Evolutionary conservation across 2,329 filamentous ascomycete genomes (phyloP).

Genomic region (Arthrobotrys sinensis): DNA sequence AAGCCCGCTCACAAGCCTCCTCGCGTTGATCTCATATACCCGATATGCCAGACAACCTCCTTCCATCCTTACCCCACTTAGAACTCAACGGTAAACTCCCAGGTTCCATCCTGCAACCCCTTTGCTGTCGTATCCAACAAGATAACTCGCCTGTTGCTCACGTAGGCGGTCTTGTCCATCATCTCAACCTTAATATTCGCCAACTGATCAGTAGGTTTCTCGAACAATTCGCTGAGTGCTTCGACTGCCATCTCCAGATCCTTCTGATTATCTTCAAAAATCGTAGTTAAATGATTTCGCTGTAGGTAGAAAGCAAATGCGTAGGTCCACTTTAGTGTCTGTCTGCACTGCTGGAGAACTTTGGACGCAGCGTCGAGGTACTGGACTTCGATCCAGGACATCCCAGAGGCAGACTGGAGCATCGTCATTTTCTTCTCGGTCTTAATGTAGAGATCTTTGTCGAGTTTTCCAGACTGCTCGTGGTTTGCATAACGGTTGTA

Average conservation of each 20-base stretch:
- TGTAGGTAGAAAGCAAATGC: slow-evolving; percentile 98
- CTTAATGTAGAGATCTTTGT: slow-evolving; percentile 95
- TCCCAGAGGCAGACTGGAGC: slow-evolving; percentile 90
- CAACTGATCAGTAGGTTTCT: slow-evolving; percentile 92
- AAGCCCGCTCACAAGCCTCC: neutral
- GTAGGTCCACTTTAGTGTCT: slow-evolving; percentile 99
- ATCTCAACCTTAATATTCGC: slow-evolving; percentile 93
- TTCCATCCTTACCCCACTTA: slow-evolving; percentile 1
- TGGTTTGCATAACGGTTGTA: slow-evolving; percentile 99
- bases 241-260: slow-evolving; percentile 98
- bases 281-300: slow-evolving; percentile 93
- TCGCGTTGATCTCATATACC: slow-evolving; percentile 13
- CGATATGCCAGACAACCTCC: neutral
- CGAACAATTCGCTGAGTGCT: slow-evolving; percentile 98
- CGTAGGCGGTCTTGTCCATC: slow-evolving; percentile 98
- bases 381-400: slow-evolving; percentile 99
- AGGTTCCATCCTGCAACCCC: slow-evolving; percentile 87
- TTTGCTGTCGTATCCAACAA: slow-evolving; percentile 92
- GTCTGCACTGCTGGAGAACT: slow-evolving; percentile 94
- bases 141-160: slow-evolving; percentile 91
- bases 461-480: slow-evolving; percentile 95
- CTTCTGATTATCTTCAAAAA: slow-evolving; percentile 99
- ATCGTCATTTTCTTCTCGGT: slow-evolving; percentile 99
- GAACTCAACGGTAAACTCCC: slow-evolving; percentile 59
- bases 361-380: slow-evolving; percentile 95